Conservation (phyloP, 768 basidiomycete species). For the Boletus sp. region DNA sequence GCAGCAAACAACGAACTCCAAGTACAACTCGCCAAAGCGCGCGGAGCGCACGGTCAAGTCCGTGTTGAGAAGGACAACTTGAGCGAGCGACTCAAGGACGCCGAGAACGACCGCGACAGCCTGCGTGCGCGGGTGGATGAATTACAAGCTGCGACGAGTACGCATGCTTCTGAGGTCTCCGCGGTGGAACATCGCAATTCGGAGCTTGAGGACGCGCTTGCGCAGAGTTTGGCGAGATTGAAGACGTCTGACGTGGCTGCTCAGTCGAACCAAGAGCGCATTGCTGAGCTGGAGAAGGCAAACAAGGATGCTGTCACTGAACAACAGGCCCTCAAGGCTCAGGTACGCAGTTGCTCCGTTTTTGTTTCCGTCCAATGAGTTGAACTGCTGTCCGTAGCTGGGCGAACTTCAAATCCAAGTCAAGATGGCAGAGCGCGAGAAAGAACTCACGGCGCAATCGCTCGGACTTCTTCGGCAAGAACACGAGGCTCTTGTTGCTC, state of each 20-base stretch:
- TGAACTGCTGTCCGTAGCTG: constrained; percentile 40
- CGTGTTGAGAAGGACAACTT: constrained; percentile 81
- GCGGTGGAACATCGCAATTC: constrained; percentile 49
- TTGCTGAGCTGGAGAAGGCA: constrained; percentile 58
- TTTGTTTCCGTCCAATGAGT: not conserved
- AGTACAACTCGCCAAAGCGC: constrained; percentile 71
- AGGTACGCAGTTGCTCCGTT: constrained; percentile 44
- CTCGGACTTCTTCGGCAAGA: constrained; percentile 56
- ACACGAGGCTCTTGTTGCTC: constrained; percentile 54
- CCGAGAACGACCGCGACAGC: constrained; percentile 66
- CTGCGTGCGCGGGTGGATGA: constrained; percentile 57
- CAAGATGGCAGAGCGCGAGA: constrained; percentile 58
- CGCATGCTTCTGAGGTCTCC: constrained; percentile 46
- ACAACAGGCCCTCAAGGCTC: constrained; percentile 54
- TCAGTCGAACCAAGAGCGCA: constrained; percentile 58
- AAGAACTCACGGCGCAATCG: constrained; percentile 52
- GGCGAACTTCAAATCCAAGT: constrained; percentile 60
- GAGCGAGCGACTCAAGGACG: constrained; percentile 54
- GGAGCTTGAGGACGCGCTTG: constrained; percentile 72
- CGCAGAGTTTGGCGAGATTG: constrained; percentile 67
- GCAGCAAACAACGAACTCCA: constrained; percentile 64
- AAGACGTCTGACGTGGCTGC: constrained; percentile 70
- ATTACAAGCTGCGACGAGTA: constrained; percentile 41
- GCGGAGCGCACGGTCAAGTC: constrained; percentile 72
- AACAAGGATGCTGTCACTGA: constrained; percentile 56